Conservation (phyloP, 192 early-diverging fungal species). For the Linnemannia schmuckeri region DNA sequence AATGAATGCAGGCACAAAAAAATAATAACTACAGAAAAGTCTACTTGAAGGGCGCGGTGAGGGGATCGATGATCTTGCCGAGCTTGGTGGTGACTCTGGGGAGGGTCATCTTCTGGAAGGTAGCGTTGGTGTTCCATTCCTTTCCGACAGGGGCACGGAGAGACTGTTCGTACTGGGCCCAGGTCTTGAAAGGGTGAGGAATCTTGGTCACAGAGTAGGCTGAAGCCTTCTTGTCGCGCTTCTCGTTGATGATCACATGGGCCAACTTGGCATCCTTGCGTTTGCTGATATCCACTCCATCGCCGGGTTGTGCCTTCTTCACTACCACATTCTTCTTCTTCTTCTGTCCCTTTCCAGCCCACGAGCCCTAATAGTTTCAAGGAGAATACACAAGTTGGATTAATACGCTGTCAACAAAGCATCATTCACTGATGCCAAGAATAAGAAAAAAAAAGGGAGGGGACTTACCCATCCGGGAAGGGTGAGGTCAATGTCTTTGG, state of each 20-base stretch:
- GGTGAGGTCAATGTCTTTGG: constrained; percentile 84
- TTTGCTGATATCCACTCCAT: constrained; percentile 73
- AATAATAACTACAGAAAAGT: neutral
- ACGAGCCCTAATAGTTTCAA: constrained; percentile 69
- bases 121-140: constrained; percentile 93
- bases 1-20: constrained; percentile 4
- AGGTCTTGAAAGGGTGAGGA: constrained; percentile 87
- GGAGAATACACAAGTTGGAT: neutral
- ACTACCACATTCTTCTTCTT: constrained; percentile 62
- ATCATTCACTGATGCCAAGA: too few species aligned
- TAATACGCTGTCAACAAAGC: neutral
- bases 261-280: constrained; percentile 79
- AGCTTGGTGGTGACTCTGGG: constrained; percentile 87
- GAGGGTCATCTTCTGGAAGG: constrained; percentile 79
- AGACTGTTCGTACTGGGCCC: constrained; percentile 91
- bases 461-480: constrained; percentile 89
- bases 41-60: constrained; percentile 73
- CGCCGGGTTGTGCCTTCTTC: constrained; percentile 67
- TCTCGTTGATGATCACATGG: constrained; percentile 96
- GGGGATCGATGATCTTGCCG: constrained; percentile 90
- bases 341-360: constrained; percentile 77
- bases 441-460: neutral
- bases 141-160: constrained; percentile 90
- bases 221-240: constrained; percentile 79
- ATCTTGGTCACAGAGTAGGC: constrained; percentile 81